Evolutionary conservation across 164 flowering plant genomes (phyloP), one percentile per base, ranked within the genome.

Genomic region (Nymphaea thermarum): DNA sequence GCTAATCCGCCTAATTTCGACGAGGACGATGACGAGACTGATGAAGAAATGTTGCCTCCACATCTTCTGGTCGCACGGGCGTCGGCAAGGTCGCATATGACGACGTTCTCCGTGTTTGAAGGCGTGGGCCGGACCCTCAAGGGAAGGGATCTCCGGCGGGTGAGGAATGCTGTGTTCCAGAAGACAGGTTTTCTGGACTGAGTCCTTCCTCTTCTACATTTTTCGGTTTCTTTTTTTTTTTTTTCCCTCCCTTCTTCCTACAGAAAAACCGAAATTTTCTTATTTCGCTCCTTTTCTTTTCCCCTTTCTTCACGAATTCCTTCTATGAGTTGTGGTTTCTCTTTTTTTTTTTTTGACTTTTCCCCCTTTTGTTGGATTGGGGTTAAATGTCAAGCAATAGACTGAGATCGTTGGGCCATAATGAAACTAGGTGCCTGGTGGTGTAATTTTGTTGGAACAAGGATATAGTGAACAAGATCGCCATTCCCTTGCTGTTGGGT

Each of bases 111-210:
- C 47, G 84, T 85, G 68, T 77, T 85, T 43, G 89, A 85, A 74
- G 89, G 89, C n/a, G 84, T 70, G n/a, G 89, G 89, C 2, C 67
- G 89, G 77, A 85, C 89, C 17, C 82, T 85, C 47, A 85, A 85
- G 71, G 89, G 89, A 6, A 75, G 89, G 71, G 89, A 85, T 72
- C 74, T 85, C 63, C 75, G 84, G 4, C 69, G 80, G 1, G 84
- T 83, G 2, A 67, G 89, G 36, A 82, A 83, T 65, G 86, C 86
- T 6, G 82, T 85, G 66, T 81, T 74, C 66, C 85, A 78, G 80
- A 76, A 81, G 67, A 85, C 89, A 71, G 89, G 89, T 72, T 82
- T 83, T 71, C 73, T 83, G 47, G 85, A 82, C 62, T 83, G 73
- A 78, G 17, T 41, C 65, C 44, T 5, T 14, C 41, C 6, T 25